phyloP scores from a whole-genome alignment of 305 asterid species.

The Solanum chacoense region DNA sequence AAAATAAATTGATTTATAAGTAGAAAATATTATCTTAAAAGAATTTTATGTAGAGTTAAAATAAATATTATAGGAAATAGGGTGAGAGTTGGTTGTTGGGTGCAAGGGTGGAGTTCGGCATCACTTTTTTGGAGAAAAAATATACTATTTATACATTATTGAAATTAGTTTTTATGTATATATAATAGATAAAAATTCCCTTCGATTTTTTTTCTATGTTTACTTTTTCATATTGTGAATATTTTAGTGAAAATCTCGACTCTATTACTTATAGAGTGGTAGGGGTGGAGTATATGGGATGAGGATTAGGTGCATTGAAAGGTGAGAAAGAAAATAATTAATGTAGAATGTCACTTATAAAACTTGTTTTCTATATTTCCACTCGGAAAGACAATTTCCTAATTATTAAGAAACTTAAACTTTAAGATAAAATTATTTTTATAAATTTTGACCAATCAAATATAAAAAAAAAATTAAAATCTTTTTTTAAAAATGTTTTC shows the following conservation, averaged over 20 bases:
- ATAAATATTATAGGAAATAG: not conserved
- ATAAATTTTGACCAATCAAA: not conserved
- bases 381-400: not conserved
- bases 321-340: not conserved
- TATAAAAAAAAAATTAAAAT: not conserved
- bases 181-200: not conserved
- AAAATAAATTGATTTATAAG: not conserved
- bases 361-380: not conserved
- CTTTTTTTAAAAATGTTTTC: not conserved
- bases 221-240: not conserved
- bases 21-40: not conserved
- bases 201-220: not conserved
- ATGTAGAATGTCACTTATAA: not conserved
- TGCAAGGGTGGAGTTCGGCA: not conserved
- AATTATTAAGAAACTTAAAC: not conserved
- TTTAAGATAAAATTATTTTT: not conserved
- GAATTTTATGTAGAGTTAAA: not conserved
- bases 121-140: not conserved
- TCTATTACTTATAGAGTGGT: not conserved
- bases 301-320: not conserved
- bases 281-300: not conserved
- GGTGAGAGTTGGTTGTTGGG: not conserved
- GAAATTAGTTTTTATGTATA: not conserved
- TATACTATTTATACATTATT: no score
- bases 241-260: not conserved